Evolutionary conservation across 1,284 basidiomycete genomes (phyloP).

Genomic region (Athelia sp.): DNA sequence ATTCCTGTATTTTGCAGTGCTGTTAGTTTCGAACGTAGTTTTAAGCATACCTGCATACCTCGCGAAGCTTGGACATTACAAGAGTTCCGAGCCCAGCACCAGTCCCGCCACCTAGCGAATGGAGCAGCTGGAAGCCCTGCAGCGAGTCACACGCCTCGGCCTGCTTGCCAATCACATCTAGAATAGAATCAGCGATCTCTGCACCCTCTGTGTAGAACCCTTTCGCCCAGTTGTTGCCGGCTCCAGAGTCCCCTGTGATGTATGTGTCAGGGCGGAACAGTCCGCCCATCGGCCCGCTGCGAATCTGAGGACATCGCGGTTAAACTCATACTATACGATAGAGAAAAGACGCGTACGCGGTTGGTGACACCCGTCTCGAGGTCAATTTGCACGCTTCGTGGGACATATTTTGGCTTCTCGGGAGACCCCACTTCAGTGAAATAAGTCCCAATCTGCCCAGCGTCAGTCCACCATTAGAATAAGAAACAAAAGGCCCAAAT

Average conservation of each 20-base stretch:
- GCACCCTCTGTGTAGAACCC: constrained; percentile 77
- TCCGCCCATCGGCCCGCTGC: constrained; percentile 61
- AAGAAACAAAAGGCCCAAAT: not conserved
- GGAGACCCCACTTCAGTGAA: constrained; percentile 58
- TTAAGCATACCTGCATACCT: constrained; percentile 39
- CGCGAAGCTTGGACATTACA: constrained; percentile 79
- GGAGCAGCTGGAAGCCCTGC: constrained; percentile 92
- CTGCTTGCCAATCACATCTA: constrained; percentile 73
- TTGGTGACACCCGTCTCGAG: constrained; percentile 90
- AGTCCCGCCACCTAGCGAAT: constrained; percentile 93
- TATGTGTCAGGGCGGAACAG: constrained; percentile 91
- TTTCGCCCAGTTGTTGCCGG: constrained; percentile 94
- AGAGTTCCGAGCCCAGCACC: constrained; percentile 85
- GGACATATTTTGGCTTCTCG: constrained; percentile 72
- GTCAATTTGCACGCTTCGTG: constrained; percentile 89
- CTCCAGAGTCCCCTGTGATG: constrained; percentile 68
- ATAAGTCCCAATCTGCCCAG: constrained; percentile 64
- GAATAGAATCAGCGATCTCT: constrained; percentile 84
- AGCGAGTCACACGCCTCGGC: constrained; percentile 81
- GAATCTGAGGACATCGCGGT: constrained; percentile 56
- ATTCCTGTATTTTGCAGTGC: constrained; percentile 58
- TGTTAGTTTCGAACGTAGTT: too few species aligned
- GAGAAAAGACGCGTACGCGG: constrained; percentile 40
- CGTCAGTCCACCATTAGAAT: constrained; percentile 12
- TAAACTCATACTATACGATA: too few species aligned